These are phyloP conservation scores for Aegilops longissima DNA, from an alignment of 176 grass and related monocot species.

Conservation along the genomic window DNA sequence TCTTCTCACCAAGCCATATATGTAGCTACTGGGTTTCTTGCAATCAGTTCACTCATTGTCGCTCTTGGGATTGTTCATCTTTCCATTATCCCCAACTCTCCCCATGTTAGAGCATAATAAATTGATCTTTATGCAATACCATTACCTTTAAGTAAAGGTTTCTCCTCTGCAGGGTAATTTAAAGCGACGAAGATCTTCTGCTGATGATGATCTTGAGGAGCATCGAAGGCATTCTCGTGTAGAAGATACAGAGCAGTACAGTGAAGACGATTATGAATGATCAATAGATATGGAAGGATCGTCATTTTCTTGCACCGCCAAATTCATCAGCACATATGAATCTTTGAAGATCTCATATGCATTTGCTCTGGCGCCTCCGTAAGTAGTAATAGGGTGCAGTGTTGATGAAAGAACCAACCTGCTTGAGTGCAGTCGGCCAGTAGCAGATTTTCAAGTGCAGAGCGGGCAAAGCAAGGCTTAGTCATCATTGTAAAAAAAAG, in stretches of 20 bases:
- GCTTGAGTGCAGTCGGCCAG: background rate
- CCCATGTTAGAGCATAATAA: constrained; percentile 23
- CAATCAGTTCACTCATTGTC: background rate
- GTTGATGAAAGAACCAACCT: constrained; percentile 12
- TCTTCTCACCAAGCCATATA: background rate
- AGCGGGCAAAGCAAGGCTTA: too few species aligned
- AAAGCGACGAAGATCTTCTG: constrained; percentile 46
- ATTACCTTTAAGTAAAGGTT: constrained; percentile 23
- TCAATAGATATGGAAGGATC: constrained; percentile 27
- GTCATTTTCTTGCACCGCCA: constrained; percentile 37
- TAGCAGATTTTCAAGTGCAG: constrained; percentile 13
- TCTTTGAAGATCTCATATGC: constrained; percentile 18
- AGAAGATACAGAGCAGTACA: constrained; percentile 63
- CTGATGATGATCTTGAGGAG: constrained; percentile 64
- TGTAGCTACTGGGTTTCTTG: constrained; percentile 9
- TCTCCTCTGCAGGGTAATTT: constrained; percentile 49
- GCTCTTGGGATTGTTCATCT: background rate
- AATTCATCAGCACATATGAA: constrained; percentile 28
- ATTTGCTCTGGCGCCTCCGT: background rate
- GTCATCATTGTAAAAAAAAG: constrained; percentile 39
- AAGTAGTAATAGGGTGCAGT: constrained; percentile 19
- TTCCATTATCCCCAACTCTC: background rate
- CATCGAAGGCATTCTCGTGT: constrained; percentile 35
- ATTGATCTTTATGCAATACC: constrained; percentile 5
- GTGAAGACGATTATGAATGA: constrained; percentile 63